A percentile compares a stretch with the other conserved stretches of the same genome.
These are phyloP conservation scores for Polygonum aviculare DNA, from an alignment of 148 eudicot genomes.

Conservation along the genomic window DNA sequence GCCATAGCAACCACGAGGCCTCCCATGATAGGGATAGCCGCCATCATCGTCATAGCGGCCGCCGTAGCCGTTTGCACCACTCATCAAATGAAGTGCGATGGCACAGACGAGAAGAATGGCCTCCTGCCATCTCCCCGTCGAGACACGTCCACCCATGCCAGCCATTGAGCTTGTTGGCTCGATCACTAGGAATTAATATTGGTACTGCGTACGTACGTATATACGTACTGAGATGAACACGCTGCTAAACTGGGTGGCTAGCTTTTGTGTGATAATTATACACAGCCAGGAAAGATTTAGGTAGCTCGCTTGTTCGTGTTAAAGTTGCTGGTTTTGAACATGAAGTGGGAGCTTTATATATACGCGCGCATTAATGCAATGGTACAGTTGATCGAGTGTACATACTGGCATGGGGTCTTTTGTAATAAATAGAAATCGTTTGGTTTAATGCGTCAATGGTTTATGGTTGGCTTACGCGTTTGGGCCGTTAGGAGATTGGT, in stretches of 20 bases:
- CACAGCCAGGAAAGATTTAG: neutral
- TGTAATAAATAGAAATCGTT: neutral
- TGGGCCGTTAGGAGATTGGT: neutral
- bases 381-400: neutral
- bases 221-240: neutral
- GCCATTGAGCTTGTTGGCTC: neutral
- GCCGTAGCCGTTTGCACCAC: neutral
- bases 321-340: neutral
- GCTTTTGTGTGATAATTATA: neutral
- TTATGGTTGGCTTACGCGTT: neutral
- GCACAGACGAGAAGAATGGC: neutral
- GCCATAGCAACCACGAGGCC: slow-evolving; percentile 2
- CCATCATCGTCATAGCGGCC: neutral
- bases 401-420: neutral
- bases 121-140: neutral
- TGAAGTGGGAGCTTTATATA: neutral
- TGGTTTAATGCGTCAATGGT: neutral
- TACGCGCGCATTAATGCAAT: neutral
- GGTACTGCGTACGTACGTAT: neutral
- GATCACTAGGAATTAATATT: neutral
- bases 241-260: neutral
- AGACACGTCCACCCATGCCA: neutral
- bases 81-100: neutral
- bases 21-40: neutral
- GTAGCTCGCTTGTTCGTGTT: neutral